These are phyloP conservation scores for Pseudoscleropodium purum DNA, from an alignment of 225 moss, liverwort and hornwort species.

Conservation along the genomic window DNA sequence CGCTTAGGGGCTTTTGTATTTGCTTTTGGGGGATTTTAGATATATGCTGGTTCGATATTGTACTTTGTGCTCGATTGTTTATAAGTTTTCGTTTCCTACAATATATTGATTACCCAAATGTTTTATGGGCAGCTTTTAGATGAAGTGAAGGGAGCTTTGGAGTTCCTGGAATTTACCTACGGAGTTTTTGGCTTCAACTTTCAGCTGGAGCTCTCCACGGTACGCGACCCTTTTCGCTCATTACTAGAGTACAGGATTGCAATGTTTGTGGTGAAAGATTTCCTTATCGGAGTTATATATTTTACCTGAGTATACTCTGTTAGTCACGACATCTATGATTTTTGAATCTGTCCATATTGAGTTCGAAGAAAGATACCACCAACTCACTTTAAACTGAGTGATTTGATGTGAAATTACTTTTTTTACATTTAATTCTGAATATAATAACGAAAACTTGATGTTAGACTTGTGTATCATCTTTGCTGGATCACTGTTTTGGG, in stretches of 20 bases:
- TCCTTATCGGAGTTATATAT: not conserved
- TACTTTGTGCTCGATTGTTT: not conserved
- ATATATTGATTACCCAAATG: not conserved
- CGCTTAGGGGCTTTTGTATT: not conserved
- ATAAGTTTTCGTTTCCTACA: not conserved
- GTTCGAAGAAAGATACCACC: not conserved
- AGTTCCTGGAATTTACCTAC: constrained; percentile 67
- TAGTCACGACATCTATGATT: not conserved
- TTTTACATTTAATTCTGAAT: not conserved
- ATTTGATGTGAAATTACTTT: not conserved
- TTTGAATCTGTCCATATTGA: not conserved
- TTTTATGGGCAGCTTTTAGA: constrained; percentile 40
- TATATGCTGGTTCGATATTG: not conserved
- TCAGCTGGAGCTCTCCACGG: constrained; percentile 81
- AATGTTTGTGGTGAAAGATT: not conserved
- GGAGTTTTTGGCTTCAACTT: constrained; percentile 74
- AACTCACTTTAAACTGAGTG: not conserved
- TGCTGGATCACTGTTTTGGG: not conserved
- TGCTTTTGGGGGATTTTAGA: not conserved
- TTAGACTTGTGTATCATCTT: not conserved
- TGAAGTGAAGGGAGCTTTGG: constrained; percentile 62
- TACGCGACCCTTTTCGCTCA: not conserved
- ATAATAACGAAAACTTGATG: not conserved
- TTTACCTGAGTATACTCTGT: not conserved
- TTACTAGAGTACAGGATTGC: not conserved